Base-by-base conservation (phyloP, 78 protist genomes). In the Neovahlkampfia damariscottae region DNA sequence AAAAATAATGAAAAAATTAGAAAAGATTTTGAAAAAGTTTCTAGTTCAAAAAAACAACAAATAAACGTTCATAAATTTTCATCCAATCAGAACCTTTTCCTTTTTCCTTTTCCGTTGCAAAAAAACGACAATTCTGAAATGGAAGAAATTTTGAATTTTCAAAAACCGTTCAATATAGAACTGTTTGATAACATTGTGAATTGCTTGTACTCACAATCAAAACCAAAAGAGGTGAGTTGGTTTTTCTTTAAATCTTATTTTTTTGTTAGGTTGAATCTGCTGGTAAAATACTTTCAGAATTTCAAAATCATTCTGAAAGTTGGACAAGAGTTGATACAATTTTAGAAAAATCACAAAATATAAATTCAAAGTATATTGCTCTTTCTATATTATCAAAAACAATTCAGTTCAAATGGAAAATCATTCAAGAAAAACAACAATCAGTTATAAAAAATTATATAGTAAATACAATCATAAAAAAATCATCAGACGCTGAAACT, bases 291-390 rank as follows among this genome's bases (percentile, higher is more conserved):
- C 79, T 96, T 9, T 67, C 58, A 38, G 78, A 89, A 59, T 88
- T 94, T 41, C 69, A 82, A 70, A 90, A 84, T 36, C 89, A 88
- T 30, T 88, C 94, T 0, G 90, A 95, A 1, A 74, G 96, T 0
- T 97, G 98, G 98, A 82, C 76, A 28, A 76, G 86, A 0, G 96
- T 85, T n/a, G 94, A 84, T 58, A 0, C 29, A 0, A 93, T 97
- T 50, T 67, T 97, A 1, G 87, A 84, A 59, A 2, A 50, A 9
- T 73, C 96, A 0, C 7, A 3, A 31, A 0, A 1, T 28, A 29
- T 36, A 2, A n/a, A 59, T 8, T 86, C 97, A 68, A 89, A 88
- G 50, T 91, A 41, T 76, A 4, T 77, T 32, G 91, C 93, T 1
- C 83, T 92, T 7, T 81, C 86, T 8, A 83, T 89, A 8, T 77